Base-by-base conservation (phyloP, 1,284 basidiomycete species). In the Crucibulum cyathiforme region DNA sequence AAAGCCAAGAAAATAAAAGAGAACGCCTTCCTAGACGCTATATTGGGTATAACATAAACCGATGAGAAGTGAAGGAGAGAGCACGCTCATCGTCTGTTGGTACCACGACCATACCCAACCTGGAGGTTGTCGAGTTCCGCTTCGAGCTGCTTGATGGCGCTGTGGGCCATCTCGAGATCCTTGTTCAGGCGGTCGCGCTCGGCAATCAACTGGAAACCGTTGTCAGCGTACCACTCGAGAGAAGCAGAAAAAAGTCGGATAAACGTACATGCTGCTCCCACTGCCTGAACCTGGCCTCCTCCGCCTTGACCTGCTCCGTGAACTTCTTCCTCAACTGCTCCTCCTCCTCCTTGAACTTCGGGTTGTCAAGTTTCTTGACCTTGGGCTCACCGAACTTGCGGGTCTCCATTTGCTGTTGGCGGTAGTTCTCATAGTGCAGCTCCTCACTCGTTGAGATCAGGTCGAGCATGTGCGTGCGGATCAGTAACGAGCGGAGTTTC, bases 331-430 rank as follows among this genome's bases (percentile, higher is more conserved):
- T 85, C 64, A 99, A 87, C 63, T 90, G 85, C 79, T 99, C 97
- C 77, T 99, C 97, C 80, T 99, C 97, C 78, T 99, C 98, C 84
- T 97, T 97, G 90, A 98, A 99, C 81, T 98, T 98, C 71, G 98
- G 98, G 80, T 99, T 99, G 81, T 99, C 97, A 67, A 96, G 85
- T 83, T 98, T 98, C 88, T 96, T 97, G 70, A 98, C 95, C 84
- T 98, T 98, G 68, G 96, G 90, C 80, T 99, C 98, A 67, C 97
- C 97, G 68, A 96, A 98, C 82, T 99, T 99, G 80, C 98, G 91
- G 17, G 97, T 98, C 85, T 99, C 98, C 98, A 99, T 98, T 82
- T 99, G 98, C 65, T 95, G 88, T 74, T 98, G 95, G 61, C 97
- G 89, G 85, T 99, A 99, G 77, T 94, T 93, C 82, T 99, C 98